Evolutionary conservation across 805 yeast species (phyloP).

Genomic region (Candida boleticola): DNA sequence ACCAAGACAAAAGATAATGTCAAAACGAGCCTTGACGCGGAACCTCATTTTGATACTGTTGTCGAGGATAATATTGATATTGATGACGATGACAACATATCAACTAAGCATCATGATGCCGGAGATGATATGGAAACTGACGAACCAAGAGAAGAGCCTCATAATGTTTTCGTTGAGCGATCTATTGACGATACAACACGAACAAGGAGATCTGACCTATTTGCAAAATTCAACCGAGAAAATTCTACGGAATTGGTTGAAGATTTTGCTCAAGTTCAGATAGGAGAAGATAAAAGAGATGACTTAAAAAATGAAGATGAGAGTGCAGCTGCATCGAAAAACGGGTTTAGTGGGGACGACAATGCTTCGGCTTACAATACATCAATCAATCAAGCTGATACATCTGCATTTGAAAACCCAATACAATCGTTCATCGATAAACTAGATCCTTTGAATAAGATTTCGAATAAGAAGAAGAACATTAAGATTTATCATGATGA

Average conservation of each 20-base stretch:
- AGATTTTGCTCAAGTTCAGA: slow-evolving; percentile 30
- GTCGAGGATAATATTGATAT: slow-evolving; percentile 58
- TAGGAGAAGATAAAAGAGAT: slow-evolving; percentile 14
- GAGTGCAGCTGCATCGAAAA: neutral
- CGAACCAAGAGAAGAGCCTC: slow-evolving; percentile 1
- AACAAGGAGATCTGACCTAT: slow-evolving; percentile 7
- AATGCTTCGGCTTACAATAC: slow-evolving; percentile 4
- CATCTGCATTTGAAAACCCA: slow-evolving; percentile 10
- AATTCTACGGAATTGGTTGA: slow-evolving; percentile 20
- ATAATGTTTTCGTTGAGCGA: slow-evolving; percentile 2
- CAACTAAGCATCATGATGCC: neutral
- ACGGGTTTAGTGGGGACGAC: neutral
- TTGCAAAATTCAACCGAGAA: slow-evolving; percentile 10
- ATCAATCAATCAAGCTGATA: no score
- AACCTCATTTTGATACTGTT: slow-evolving; percentile 49
- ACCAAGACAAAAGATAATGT: neutral
- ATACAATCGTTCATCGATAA: slow-evolving; percentile 37
- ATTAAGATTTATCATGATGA: slow-evolving; percentile 41
- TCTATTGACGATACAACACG: neutral
- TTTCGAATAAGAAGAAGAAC: slow-evolving; percentile 32
- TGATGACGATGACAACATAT: slow-evolving; percentile 31
- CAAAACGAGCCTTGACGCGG: slow-evolving; percentile 6
- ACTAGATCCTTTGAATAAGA: slow-evolving; percentile 39
- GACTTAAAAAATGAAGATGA: neutral
- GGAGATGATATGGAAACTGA: slow-evolving; percentile 8